Base-by-base conservation (phyloP, 768 basidiomycete species). In the Scleroderma citrinum region DNA sequence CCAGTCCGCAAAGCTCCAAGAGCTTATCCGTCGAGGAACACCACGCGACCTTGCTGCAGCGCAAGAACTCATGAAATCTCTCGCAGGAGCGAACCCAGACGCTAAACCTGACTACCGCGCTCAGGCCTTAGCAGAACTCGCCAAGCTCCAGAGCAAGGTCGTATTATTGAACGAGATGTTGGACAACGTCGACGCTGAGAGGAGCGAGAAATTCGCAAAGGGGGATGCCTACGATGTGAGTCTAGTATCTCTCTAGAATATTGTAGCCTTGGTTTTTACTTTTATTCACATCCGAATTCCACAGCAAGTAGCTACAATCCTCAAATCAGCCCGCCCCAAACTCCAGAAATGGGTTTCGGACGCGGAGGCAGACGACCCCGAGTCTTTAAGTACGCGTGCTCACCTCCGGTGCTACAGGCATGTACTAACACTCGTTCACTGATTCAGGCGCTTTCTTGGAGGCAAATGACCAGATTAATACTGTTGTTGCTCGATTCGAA, bases 311-410 rank as follows among this genome's bases (percentile, higher is more conserved):
- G 87, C 95, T 0, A 70, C 80, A 1, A 83, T 95, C 34, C 78
- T 96, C 13, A 75, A 72, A 24, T 77, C 78, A 39, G 93, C 94
- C 2, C 78, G 93, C 41, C 96, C 96, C 0, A 97, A 88, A 71
- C 79, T 98, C 39, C 96, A 99, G 68, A 95, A 92, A 60, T 98
- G 96, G 95, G 89, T 98, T 50, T 90, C 87, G 10, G 92, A 97
- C 57, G 92, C 92, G 16, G 87, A 92, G 59, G 76, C 82, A 2
- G 86, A 92, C 35, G 92, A 94, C 66, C 81, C 91, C 3, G 92
- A 93, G 55, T 88, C 91, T 29, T 79, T 97, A 56, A 88, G 92
- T 93, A 59, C 51, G 78, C 68, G n/a, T 51, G 78, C 68, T 14
- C 29, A 21, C 8, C 17, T 37, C 13, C 47, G n/a, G 5, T 11